Percentiles rank a stretch among this genome's conserved stretches.
These are phyloP conservation scores for Drosera spatulata DNA, from an alignment of 179 eudicot genomes.

Conservation along the genomic window DNA sequence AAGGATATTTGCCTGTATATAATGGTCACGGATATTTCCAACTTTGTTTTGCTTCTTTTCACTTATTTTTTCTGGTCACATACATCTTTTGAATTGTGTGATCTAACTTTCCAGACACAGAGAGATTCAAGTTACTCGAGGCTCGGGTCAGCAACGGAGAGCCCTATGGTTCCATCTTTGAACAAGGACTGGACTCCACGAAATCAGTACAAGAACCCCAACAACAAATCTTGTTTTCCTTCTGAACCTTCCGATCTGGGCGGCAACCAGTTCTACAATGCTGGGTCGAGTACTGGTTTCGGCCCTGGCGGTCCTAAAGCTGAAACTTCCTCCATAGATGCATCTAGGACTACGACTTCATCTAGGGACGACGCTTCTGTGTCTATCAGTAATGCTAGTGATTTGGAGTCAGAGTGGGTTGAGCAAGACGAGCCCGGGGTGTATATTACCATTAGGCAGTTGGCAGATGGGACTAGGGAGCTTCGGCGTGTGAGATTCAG, in stretches of 20 bases:
- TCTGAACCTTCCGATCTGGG: constrained; percentile 40
- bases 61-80: too few relatives aligned
- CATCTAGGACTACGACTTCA: constrained; percentile 76
- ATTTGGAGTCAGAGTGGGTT: constrained; percentile 87
- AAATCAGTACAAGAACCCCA: constrained; percentile 54
- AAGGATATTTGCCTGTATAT: too few relatives aligned
- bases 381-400: constrained; percentile 95
- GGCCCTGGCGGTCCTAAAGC: constrained; percentile 31
- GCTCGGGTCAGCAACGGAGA: constrained; percentile 71
- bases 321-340: constrained; percentile 59
- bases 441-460: constrained; percentile 82
- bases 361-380: constrained; percentile 74
- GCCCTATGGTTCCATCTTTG: constrained; percentile 53
- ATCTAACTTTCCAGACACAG: constrained; percentile 19
- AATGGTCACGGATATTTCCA: too few relatives aligned
- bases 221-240: constrained; percentile 41
- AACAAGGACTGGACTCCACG: constrained; percentile 81
- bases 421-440: constrained; percentile 98
- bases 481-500: constrained; percentile 96
- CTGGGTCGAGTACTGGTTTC: constrained; percentile 32
- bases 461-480: constrained; percentile 86
- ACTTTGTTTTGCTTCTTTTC: too few relatives aligned
- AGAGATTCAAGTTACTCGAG: constrained; percentile 78
- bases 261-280: constrained; percentile 23
- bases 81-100: not conserved